Evolutionary conservation across 768 basidiomycete species (phyloP).

Genomic region (Boletus sp.): DNA sequence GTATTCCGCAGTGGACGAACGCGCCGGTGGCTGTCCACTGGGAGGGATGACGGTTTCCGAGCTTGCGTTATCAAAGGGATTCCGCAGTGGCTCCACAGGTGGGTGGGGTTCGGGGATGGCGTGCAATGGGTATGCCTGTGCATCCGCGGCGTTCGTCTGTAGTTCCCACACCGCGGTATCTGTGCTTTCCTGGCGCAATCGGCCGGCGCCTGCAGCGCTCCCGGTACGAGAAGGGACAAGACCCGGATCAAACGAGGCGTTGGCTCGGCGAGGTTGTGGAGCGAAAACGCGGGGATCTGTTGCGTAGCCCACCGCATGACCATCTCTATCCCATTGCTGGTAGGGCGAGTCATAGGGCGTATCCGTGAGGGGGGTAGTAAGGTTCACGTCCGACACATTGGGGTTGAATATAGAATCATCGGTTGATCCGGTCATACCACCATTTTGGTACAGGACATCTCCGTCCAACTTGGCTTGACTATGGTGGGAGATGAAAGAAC

Average conservation of each 20-base stretch:
- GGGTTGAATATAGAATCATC: slow-evolving; percentile 36
- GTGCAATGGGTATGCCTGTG: slow-evolving; percentile 24
- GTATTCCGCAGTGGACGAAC: slow-evolving; percentile 17
- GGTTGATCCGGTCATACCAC: slow-evolving; percentile 28
- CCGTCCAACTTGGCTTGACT: slow-evolving; percentile 55
- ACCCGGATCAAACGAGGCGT: slow-evolving; percentile 13
- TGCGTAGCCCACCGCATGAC: slow-evolving; percentile 48
- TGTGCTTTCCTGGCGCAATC: slow-evolving; percentile 26
- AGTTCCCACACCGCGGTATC: slow-evolving; percentile 32
- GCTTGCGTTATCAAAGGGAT: slow-evolving; percentile 25
- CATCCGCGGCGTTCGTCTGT: slow-evolving; percentile 24
- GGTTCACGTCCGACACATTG: slow-evolving; percentile 39
- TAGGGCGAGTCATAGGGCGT: slow-evolving; percentile 31
- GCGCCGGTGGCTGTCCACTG: slow-evolving; percentile 4
- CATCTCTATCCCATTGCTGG: slow-evolving; percentile 52
- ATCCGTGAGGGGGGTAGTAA: slow-evolving; percentile 29
- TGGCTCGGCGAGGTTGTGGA: slow-evolving; percentile 43
- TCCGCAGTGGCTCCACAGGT: slow-evolving; percentile 13
- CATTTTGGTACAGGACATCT: slow-evolving; percentile 30
- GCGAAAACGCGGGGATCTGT: slow-evolving; percentile 46
- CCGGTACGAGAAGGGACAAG: slow-evolving; percentile 10
- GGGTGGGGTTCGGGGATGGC: slow-evolving; percentile 12
- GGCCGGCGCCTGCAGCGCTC: slow-evolving; percentile 10
- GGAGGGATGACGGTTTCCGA: slow-evolving; percentile 20
- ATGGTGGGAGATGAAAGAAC: slow-evolving; percentile 4